Evolutionary conservation across 2,329 filamentous ascomycete species (phyloP), one percentile per base, ranked within the genome.

Genomic region (Aureobasidium uvarum): DNA sequence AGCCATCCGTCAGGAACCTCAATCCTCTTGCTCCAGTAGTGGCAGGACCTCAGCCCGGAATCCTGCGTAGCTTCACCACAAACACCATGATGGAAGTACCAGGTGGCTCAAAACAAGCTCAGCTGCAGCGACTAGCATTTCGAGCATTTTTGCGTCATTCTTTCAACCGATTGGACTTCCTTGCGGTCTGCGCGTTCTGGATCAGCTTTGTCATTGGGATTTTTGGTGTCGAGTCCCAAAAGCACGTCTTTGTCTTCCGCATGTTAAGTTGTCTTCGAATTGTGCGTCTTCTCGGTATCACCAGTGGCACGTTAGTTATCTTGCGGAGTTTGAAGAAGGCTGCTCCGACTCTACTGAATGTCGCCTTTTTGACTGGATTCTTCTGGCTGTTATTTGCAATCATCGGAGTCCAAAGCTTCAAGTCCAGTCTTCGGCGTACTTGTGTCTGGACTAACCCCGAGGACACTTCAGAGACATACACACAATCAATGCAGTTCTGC

Each of bases 371-470:
- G 25, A 92, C 99, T 70, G 85, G 90, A 16, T 99, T 99, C 78
- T 99, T 99, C 78, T 99, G 95, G 95, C 84, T 99, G 48, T 80
- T 98, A 13, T 99, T 99, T 78, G 95, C 92, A 43, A 97, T 99
- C 68, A 88, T 99, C 66, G 96, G 95, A 6, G 90, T 99, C 25
- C 96, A 99, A 75, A 96, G 91, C 77, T 99, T 99, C 77, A 83
- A 83, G 67, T 81, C 81, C 51, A 83, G 81, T 69, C 72, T 82
- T 16, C 74, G 80, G 48, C 77, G 81, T 43, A 78, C 75, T 16
- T 83, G 81, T 66, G 79, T 81, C 14, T 81, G 79, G 79, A 70
- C 87, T 79, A 72, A 81, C 77, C 69, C 88, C 81, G 72, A 72
- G 11, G 76, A 75, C 56, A 72, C 85, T 36, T 62, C 63, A 39